Conservation (phyloP, 1,284 basidiomycete species). For the Naganishia sp. region DNA sequence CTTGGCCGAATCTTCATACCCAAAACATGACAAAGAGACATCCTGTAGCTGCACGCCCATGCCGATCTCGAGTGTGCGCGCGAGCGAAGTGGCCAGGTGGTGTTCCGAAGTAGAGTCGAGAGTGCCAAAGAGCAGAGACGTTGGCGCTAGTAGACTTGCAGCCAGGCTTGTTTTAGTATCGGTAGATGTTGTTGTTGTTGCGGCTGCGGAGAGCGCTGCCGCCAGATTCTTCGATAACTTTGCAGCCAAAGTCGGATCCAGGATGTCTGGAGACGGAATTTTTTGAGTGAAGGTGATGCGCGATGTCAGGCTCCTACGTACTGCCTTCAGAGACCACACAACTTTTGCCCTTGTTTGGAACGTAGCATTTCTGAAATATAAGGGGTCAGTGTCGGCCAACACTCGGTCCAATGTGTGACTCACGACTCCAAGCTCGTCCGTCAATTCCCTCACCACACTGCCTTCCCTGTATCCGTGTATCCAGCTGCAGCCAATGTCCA, state of each 20-base stretch:
- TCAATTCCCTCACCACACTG: constrained; percentile 54
- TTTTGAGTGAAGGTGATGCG: neutral
- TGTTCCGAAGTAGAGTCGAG: constrained; percentile 32
- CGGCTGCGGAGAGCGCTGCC: constrained; percentile 27
- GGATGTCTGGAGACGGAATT: neutral
- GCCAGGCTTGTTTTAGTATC: constrained; percentile 45
- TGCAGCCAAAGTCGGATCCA: constrained; percentile 4
- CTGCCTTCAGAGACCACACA: constrained; percentile 33
- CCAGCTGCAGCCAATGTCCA: constrained; percentile 58
- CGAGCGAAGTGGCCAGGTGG: constrained; percentile 46
- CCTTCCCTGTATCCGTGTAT: constrained; percentile 59
- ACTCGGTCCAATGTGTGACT: constrained; percentile 29
- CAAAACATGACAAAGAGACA: constrained; percentile 50
- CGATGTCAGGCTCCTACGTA: constrained; percentile 30
- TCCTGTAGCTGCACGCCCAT: constrained; percentile 56
- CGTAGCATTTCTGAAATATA: constrained; percentile 12
- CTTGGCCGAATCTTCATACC: constrained; percentile 54
- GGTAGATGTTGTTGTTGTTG: constrained; percentile 43
- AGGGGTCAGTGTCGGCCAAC: neutral
- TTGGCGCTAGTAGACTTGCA: constrained; percentile 47
- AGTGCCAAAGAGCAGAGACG: constrained; percentile 42
- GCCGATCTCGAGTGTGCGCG: constrained; percentile 56
- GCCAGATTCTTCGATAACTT: constrained; percentile 25
- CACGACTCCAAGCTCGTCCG: constrained; percentile 52
- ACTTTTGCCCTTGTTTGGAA: neutral